Evolutionary conservation across 805 yeast genomes (phyloP).

Genomic region (Ogataea parapolymorpha): DNA sequence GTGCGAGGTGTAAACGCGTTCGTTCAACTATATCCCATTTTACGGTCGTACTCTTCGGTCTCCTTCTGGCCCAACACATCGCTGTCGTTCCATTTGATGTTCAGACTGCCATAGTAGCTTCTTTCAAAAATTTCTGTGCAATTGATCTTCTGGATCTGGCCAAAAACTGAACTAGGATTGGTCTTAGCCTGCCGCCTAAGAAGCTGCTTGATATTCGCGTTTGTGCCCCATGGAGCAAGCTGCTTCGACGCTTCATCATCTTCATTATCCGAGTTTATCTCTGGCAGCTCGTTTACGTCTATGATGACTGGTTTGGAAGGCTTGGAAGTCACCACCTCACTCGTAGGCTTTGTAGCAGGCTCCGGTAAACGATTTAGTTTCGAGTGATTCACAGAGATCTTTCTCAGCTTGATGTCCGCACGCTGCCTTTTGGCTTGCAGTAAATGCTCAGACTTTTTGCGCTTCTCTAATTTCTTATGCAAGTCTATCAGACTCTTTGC

Average conservation of each 20-base stretch:
- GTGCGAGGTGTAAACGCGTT: conserved; percentile 11
- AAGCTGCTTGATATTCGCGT: conserved; percentile 14
- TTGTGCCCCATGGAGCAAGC: conserved; percentile 27
- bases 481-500: conserved; percentile 19
- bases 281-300: conserved; percentile 19
- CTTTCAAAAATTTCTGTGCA: conserved; percentile 25
- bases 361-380: conserved; percentile 14
- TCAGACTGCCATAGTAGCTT: conserved; percentile 21
- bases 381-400: conserved; percentile 20
- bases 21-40: conserved; percentile 27
- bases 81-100: conserved; percentile 24
- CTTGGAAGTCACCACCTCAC: neutral
- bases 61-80: conserved; percentile 26
- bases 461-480: conserved; percentile 19
- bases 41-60: conserved; percentile 25
- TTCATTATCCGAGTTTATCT: conserved; percentile 24
- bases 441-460: conserved; percentile 17
- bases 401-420: conserved; percentile 11
- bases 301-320: neutral
- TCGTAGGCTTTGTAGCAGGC: neutral
- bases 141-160: conserved; percentile 19
- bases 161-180: conserved; percentile 29
- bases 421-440: conserved; percentile 13
- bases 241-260: conserved; percentile 17
- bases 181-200: conserved; percentile 20